Evolutionary conservation across 179 eudicot genomes (phyloP).

Genomic region (Dionaea muscipula): DNA sequence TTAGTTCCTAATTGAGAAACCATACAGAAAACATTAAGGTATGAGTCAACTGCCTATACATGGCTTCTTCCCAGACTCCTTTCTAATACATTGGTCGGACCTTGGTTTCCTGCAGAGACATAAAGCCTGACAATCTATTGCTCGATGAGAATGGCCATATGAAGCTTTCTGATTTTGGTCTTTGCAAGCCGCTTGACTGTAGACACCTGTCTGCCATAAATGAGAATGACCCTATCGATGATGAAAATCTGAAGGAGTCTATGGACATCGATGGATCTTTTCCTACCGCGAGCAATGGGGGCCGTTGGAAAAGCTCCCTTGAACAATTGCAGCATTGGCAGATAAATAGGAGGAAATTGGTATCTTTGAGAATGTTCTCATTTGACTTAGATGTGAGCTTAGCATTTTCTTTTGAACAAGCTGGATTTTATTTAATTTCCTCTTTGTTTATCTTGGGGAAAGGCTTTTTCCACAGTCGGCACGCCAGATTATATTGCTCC

Average conservation of each 20-base stretch:
- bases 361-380: slow-evolving; percentile 8
- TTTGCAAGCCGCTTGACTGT: slow-evolving; percentile 80
- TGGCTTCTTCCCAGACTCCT: background rate
- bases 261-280: slow-evolving; percentile 20
- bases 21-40: background rate
- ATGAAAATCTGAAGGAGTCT: slow-evolving; percentile 21
- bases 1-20: slow-evolving; percentile 5
- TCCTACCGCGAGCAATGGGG: slow-evolving; percentile 19
- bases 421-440: background rate
- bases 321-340: slow-evolving; percentile 77
- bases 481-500: slow-evolving; percentile 75
- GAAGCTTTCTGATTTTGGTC: slow-evolving; percentile 85
- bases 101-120: slow-evolving; percentile 35
- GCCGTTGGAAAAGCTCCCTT: slow-evolving; percentile 36
- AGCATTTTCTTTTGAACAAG: background rate
- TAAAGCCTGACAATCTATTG: slow-evolving; percentile 80
- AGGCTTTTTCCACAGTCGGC: slow-evolving; percentile 74
- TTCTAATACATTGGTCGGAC: background rate
- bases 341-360: slow-evolving; percentile 60
- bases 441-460: background rate
- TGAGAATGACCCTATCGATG: slow-evolving; percentile 28
- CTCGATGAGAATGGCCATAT: slow-evolving; percentile 64
- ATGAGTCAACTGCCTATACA: background rate
- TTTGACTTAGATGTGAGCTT: background rate
- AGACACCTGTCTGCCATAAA: slow-evolving; percentile 30